Conservation (phyloP, 768 basidiomycete species). For the Suillus luteus region DNA sequence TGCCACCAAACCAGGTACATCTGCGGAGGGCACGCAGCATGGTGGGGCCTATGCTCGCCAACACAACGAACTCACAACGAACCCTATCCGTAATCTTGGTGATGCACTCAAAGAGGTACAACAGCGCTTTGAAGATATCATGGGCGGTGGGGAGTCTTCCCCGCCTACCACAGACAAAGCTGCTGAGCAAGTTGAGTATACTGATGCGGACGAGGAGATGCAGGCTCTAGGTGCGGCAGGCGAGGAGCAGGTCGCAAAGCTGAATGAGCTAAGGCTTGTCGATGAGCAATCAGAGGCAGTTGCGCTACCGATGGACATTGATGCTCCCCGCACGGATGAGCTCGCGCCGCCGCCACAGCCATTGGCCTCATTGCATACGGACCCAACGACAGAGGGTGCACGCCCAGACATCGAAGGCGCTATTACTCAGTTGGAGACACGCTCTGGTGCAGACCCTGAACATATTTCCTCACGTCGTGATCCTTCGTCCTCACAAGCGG, state of each 20-base stretch:
- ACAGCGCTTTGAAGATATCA: constrained; percentile 82
- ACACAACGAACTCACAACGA: constrained; percentile 40
- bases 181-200: constrained; percentile 72
- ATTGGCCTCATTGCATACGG: constrained; percentile 29
- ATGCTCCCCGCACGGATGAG: constrained; percentile 42
- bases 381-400: constrained; percentile 28
- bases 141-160: constrained; percentile 42
- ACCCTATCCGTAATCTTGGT: constrained; percentile 78
- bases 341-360: constrained; percentile 17
- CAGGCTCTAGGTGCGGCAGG: constrained; percentile 89
- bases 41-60: constrained; percentile 44
- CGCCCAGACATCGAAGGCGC: constrained; percentile 47
- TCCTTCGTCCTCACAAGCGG: constrained; percentile 30
- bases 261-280: constrained; percentile 77
- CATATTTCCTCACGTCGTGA: constrained; percentile 25
- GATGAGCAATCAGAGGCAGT: constrained; percentile 52
- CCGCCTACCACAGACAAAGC: constrained; percentile 38
- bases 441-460: constrained; percentile 6
- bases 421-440: constrained; percentile 38
- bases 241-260: constrained; percentile 79
- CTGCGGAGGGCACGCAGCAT: constrained; percentile 46
- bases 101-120: constrained; percentile 82
- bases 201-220: constrained; percentile 70
- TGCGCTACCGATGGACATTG: constrained; percentile 49
- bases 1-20: constrained; percentile 34